Evolutionary conservation across 805 yeast species (phyloP), one percentile per base, ranked within the genome.

Genomic region (Hanseniaspora valbyensis): DNA sequence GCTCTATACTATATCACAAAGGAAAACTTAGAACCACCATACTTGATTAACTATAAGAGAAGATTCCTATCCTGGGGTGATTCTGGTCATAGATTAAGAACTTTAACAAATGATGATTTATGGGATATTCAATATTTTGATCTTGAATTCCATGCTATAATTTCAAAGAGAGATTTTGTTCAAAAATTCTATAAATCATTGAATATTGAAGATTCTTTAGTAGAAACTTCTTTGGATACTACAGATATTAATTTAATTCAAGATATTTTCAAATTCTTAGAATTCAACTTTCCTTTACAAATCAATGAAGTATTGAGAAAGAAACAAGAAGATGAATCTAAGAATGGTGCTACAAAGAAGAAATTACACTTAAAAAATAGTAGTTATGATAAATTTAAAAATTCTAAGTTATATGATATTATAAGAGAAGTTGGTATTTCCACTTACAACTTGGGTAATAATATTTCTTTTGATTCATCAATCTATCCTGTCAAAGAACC

Each of bases 31-130:
- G 98, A 92, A 63, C 95, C 90, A 4, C 97, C 98, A 10, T 85
- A 88, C 59, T 88, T 92, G 54, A 88, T 95, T 84, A 83, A 88
- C 24, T 95, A 88, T 62, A 83, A 97, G 64, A 84, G 95, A 66
- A 97, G 92, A 65, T 87, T 84, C 61, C 76, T 76, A 28, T 62
- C 65, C 2, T 67, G 73, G 10, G 70, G 68, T 53, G 69, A 69
- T 44, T 70, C 65, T 21, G 75, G 70, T 12, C 64, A 66, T 26
- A 68, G 70, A 1, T 67, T 84, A 51, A 75, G 71, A 50, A 94
- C 83, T 66, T 32, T 44, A 30, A 46, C 50, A 12, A 46, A 46
- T 39, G 89, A 86, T 66, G 96, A 89, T 62, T 69, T 92, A 54
- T 92, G 98, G 98, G 76, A 89, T 61, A 81, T 90, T 55, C 80